Evolutionary conservation across 352 stramenopile genomes (phyloP).

Genomic region (Pelagophyceae sp.): DNA sequence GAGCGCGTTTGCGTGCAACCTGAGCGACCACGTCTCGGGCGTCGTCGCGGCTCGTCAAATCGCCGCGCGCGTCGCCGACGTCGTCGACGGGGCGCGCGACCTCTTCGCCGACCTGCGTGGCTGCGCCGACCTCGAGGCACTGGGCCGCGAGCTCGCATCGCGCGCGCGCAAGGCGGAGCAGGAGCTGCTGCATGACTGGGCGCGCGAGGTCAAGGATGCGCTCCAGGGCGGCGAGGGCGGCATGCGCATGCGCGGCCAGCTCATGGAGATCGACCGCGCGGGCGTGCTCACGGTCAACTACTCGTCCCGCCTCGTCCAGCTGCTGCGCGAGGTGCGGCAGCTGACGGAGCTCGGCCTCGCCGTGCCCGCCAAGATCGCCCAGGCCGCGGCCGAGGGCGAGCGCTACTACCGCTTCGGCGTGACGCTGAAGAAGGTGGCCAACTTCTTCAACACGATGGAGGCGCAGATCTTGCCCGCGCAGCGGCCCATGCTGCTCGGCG

Average conservation of each 20-base stretch:
- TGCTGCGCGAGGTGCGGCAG: slow-evolving; percentile 79
- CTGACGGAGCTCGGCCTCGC: slow-evolving; percentile 69
- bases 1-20: slow-evolving; percentile 22
- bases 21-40: slow-evolving; percentile 50
- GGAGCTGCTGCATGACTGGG: slow-evolving; percentile 64
- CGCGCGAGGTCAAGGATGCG: slow-evolving; percentile 58
- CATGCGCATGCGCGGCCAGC: slow-evolving; percentile 60
- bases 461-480: slow-evolving; percentile 83
- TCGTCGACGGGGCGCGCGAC: background rate
- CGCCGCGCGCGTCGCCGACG: slow-evolving; percentile 17
- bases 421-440: slow-evolving; percentile 86
- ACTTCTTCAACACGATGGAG: slow-evolving; percentile 92
- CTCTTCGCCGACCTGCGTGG: slow-evolving; percentile 10
- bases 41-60: slow-evolving; percentile 49
- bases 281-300: slow-evolving; percentile 77
- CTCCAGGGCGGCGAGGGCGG: slow-evolving; percentile 47
- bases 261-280: slow-evolving; percentile 61
- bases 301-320: slow-evolving; percentile 77
- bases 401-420: slow-evolving; percentile 86
- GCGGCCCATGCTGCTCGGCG: slow-evolving; percentile 84
- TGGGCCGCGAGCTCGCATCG: slow-evolving; percentile 22
- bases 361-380: slow-evolving; percentile 43
- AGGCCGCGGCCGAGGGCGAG: slow-evolving; percentile 56
- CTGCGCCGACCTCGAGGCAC: slow-evolving; percentile 14
- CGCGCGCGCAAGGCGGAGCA: slow-evolving; percentile 24